These are phyloP conservation scores for Furcasterigmium sp. DNA, from an alignment of 2,329 filamentous ascomycete genomes.

Conservation along the genomic window DNA sequence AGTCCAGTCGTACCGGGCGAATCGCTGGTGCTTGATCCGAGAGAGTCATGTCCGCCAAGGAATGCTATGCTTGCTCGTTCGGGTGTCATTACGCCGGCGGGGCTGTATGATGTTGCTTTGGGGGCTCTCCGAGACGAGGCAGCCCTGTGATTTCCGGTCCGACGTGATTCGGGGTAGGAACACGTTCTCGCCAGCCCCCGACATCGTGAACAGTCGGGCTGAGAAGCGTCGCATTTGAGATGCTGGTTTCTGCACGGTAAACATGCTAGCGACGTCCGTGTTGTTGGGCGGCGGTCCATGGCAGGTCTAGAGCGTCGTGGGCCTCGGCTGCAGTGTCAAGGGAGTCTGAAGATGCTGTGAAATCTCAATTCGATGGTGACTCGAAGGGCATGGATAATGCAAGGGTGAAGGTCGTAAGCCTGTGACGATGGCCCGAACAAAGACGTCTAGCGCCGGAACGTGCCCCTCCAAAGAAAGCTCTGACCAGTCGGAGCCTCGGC, in stretches of 20 bases:
- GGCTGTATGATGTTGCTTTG: conserved; percentile 18
- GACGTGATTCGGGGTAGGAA: conserved; percentile 44
- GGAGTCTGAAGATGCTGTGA: too few species aligned
- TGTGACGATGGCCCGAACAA: too few species aligned
- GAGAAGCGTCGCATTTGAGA: conserved; percentile 46
- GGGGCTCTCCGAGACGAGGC: conserved; percentile 17
- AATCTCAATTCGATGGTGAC: too few species aligned
- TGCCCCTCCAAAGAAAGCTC: too few species aligned
- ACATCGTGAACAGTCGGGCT: conserved; percentile 42
- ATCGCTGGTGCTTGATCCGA: background rate
- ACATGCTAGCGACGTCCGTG: conserved; percentile 36
- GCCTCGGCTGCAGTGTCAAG: too few species aligned
- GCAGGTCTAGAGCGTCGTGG: too few species aligned
- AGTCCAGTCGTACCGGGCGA: too few species aligned
- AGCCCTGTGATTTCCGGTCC: conserved; percentile 32
- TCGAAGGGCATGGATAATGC: too few species aligned
- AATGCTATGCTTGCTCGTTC: conserved; percentile 3
- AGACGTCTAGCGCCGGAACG: too few species aligned
- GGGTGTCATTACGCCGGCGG: conserved; percentile 5
- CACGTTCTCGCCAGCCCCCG: conserved; percentile 35
- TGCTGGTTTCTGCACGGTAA: conserved; percentile 45
- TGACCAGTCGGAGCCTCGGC: too few species aligned
- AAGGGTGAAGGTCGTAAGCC: too few species aligned
- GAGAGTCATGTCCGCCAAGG: conserved; percentile 6
- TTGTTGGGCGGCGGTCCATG: conserved; percentile 1